Evolutionary conservation across 1,139 yeast species (phyloP).

Genomic region (Magnusiomyces ingens): DNA sequence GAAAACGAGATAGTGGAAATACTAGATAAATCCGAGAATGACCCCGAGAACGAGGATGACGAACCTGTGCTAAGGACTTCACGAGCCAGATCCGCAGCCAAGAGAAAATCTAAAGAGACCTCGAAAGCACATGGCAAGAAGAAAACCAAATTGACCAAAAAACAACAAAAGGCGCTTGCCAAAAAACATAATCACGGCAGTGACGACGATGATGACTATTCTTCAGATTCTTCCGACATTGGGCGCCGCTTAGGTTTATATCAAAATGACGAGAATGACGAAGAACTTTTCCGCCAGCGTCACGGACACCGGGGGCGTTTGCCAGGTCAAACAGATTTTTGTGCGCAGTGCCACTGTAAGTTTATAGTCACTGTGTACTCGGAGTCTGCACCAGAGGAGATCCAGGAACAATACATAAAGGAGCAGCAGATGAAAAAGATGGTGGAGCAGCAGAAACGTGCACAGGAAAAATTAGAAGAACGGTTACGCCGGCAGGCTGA

Average conservation of each 20-base stretch:
- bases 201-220: conserved; percentile 11
- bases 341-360: conserved; percentile 24
- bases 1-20: not conserved
- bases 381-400: conserved; percentile 13
- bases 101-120: conserved; percentile 1
- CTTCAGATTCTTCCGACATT: not conserved
- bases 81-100: not conserved
- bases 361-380: conserved; percentile 15
- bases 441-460: not conserved
- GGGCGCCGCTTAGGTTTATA: not conserved
- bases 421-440: not conserved
- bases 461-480: no score
- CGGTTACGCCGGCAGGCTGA: not conserved
- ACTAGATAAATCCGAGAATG: not conserved
- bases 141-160: not conserved
- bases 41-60: conserved; percentile 1
- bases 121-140: conserved; percentile 1
- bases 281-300: conserved; percentile 15
- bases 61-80: not conserved
- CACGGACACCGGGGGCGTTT: conserved; percentile 18
- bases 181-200: conserved; percentile 16
- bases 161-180: not conserved
- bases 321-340: conserved; percentile 27
- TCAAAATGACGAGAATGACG: conserved; percentile 22
- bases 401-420: conserved; percentile 1